Evolutionary conservation across 1,284 basidiomycete genomes (phyloP).

Genomic region (Papiliotrema nemorosa): DNA sequence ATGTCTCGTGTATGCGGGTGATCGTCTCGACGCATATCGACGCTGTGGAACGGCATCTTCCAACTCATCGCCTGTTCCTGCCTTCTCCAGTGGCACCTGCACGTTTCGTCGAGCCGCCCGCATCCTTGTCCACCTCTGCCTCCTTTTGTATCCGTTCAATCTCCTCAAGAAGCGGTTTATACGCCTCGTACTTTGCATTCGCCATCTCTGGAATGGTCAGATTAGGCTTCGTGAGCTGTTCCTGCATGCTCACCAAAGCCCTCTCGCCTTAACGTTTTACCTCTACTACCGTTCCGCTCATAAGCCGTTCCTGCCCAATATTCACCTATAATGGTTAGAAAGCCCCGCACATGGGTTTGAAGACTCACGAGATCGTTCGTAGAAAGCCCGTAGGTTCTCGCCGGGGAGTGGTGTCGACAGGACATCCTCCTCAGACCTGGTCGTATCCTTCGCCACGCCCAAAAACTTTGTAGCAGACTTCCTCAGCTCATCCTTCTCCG

Average conservation of each 20-base stretch:
- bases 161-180: conserved; percentile 74
- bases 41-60: too few relatives aligned
- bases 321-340: background rate
- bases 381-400: conserved; percentile 82
- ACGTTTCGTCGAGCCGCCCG: conserved; percentile 60
- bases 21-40: too few relatives aligned
- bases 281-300: conserved; percentile 58
- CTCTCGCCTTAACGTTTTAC: conserved; percentile 73
- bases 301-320: conserved; percentile 79
- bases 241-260: conserved; percentile 62
- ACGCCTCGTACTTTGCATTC: conserved; percentile 52
- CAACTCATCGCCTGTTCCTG: conserved; percentile 3
- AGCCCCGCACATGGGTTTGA: background rate
- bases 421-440: conserved; percentile 65
- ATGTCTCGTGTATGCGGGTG: too few relatives aligned
- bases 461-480: conserved; percentile 66
- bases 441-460: conserved; percentile 65
- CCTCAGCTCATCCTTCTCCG: conserved; percentile 56
- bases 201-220: conserved; percentile 8
- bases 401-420: conserved; percentile 80
- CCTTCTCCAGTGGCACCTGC: background rate
- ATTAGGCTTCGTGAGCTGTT: background rate
- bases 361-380: conserved; percentile 69
- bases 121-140: conserved; percentile 62
- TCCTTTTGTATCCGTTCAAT: conserved; percentile 80